A percentile compares a stretch with the other conserved stretches of the same genome.
These are phyloP conservation scores for Plasmodiophora brassicae DNA, from an alignment of 208 protist species.

Conservation along the genomic window DNA sequence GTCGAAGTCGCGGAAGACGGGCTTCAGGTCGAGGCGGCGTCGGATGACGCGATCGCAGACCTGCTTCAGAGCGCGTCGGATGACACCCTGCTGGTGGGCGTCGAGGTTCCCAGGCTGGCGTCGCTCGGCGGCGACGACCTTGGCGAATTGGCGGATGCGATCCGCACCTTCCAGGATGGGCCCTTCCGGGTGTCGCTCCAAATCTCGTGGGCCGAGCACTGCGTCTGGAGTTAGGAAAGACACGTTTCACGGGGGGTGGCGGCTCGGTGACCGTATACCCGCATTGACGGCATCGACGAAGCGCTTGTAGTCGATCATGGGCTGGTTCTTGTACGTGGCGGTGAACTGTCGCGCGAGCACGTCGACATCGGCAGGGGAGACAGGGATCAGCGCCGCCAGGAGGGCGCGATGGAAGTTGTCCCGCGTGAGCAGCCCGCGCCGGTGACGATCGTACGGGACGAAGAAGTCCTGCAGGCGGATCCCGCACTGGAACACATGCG, in stretches of 20 bases:
- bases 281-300: background rate
- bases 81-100: background rate
- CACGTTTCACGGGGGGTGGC: background rate
- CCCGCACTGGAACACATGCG: background rate
- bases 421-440: background rate
- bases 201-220: background rate
- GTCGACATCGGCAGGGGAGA: background rate
- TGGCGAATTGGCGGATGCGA: background rate
- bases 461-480: slow-evolving; percentile 22
- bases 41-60: background rate
- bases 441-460: background rate
- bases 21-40: background rate
- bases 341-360: background rate
- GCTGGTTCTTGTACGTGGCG: background rate
- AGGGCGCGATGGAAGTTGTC: background rate
- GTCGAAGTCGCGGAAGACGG: background rate
- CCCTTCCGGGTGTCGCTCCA: background rate
- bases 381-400: background rate
- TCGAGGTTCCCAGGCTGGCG: background rate
- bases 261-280: background rate
- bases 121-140: background rate
- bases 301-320: background rate
- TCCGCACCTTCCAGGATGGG: background rate
- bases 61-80: background rate
- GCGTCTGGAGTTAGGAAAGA: background rate